Percentiles rank a stretch among this genome's conserved stretches.
phyloP scores from a whole-genome alignment of 129 eudicot genomes.

The Saussurea involucrata region DNA sequence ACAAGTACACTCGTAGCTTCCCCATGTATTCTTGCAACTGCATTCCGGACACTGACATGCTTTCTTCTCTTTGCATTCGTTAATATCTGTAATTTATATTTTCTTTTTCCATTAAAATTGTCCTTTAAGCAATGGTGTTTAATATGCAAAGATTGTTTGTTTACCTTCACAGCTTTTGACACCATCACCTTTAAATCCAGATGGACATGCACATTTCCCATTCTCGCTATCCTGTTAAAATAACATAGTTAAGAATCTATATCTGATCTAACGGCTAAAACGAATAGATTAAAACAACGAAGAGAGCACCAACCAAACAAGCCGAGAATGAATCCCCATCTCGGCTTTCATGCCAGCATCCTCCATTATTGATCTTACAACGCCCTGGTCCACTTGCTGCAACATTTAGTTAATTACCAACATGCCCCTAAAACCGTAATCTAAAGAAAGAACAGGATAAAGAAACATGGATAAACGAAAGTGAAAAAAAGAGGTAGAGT shows the following conservation, averaged over 20 bases:
- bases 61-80: conserved; percentile 70
- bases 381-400: conserved; percentile 73
- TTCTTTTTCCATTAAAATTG: neutral
- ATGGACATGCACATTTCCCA: conserved; percentile 62
- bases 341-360: conserved; percentile 69
- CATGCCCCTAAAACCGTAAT: neutral
- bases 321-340: conserved; percentile 61
- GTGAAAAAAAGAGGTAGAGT: neutral
- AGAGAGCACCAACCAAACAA: conserved; percentile 37
- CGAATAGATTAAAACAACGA: neutral
- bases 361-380: conserved; percentile 66
- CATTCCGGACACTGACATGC: conserved; percentile 77
- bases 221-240: conserved; percentile 49
- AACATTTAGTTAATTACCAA: neutral
- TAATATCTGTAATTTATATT: conserved; percentile 38
- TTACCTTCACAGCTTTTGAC: conserved; percentile 68
- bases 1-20: conserved; percentile 66
- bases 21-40: conserved; percentile 83
- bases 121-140: neutral
- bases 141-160: conserved; percentile 5
- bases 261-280: neutral
- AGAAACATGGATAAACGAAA: neutral
- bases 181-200: conserved; percentile 70
- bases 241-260: conserved; percentile 1
- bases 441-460: neutral